phyloP scores from a whole-genome alignment of 2,329 filamentous ascomycete genomes.

The Huntiella decipiens region DNA sequence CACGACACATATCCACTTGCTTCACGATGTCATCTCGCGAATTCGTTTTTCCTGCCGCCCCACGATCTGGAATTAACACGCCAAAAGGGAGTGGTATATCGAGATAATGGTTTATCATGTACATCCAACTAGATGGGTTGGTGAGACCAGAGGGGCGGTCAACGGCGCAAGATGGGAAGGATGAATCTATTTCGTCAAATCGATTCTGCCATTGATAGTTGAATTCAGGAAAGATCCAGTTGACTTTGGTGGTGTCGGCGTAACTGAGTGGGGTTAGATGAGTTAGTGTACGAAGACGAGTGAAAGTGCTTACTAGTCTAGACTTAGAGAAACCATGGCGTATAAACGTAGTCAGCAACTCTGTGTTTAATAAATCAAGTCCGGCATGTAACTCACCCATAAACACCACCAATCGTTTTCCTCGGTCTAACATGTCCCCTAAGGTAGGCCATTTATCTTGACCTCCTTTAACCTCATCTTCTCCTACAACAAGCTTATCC shows the following conservation, averaged over 20 bases:
- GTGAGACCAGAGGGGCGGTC: slow-evolving; percentile 35
- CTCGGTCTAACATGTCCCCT: slow-evolving; percentile 39
- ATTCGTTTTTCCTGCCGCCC: slow-evolving; percentile 10
- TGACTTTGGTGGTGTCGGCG: slow-evolving; percentile 27
- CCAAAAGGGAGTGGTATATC: slow-evolving; percentile 17
- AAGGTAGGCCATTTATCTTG: slow-evolving; percentile 50
- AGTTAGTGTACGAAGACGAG: neutral
- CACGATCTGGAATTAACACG: slow-evolving; percentile 14
- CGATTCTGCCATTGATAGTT: slow-evolving; percentile 53
- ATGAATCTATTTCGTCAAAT: slow-evolving; percentile 40
- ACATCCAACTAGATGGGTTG: slow-evolving; percentile 19
- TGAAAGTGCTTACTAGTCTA: neutral
- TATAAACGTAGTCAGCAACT: too few species aligned
- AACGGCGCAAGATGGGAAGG: slow-evolving; percentile 45
- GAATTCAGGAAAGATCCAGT: slow-evolving; percentile 47
- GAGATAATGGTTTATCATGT: slow-evolving; percentile 25
- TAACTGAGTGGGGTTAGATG: slow-evolving; percentile 17
- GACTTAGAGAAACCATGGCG: too few species aligned
- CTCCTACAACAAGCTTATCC: slow-evolving; percentile 32
- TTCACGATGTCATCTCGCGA: slow-evolving; percentile 12
- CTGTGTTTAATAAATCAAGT: too few species aligned
- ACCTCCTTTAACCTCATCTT: slow-evolving; percentile 17
- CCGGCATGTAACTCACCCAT: slow-evolving; percentile 30
- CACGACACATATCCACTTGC: slow-evolving; percentile 17
- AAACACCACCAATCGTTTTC: slow-evolving; percentile 50